phyloP scores from a whole-genome alignment of 2,329 filamentous ascomycete species.

The Metarhizium sp. region DNA sequence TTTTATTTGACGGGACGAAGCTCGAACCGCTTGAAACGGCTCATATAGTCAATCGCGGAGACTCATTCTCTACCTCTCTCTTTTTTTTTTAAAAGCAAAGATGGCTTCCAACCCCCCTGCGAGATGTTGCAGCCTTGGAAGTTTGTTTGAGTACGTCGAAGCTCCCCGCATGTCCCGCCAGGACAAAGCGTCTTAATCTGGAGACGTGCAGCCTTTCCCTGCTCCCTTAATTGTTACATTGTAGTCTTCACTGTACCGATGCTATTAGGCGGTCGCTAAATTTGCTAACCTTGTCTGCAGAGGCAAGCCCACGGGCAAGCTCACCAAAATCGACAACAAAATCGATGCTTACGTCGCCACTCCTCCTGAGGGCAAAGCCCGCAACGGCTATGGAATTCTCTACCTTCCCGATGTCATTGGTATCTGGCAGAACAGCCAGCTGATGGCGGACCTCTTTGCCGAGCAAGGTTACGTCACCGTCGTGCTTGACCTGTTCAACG shows the following conservation, averaged over 20 bases:
- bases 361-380: constrained; percentile 21
- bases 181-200: background rate
- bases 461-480: constrained; percentile 29
- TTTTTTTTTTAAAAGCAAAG: background rate
- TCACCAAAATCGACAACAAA: constrained; percentile 30
- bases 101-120: constrained; percentile 45
- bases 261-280: background rate
- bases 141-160: constrained; percentile 41
- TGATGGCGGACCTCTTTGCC: constrained; percentile 31
- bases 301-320: constrained; percentile 36
- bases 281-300: constrained; percentile 18
- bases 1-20: no score
- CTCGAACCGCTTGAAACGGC: no score
- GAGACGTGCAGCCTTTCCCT: background rate
- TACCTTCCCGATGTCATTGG: constrained; percentile 29
- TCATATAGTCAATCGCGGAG: no score
- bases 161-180: background rate
- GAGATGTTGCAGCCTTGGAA: constrained; percentile 42
- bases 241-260: no score
- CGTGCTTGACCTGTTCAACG: constrained; percentile 28
- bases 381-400: constrained; percentile 21
- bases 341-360: constrained; percentile 42
- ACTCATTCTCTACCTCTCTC: no score
- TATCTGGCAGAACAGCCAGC: constrained; percentile 29
- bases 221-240: no score